phyloP scores from a whole-genome alignment of 352 stramenopile genomes.

The Pythium sukuiense region DNA sequence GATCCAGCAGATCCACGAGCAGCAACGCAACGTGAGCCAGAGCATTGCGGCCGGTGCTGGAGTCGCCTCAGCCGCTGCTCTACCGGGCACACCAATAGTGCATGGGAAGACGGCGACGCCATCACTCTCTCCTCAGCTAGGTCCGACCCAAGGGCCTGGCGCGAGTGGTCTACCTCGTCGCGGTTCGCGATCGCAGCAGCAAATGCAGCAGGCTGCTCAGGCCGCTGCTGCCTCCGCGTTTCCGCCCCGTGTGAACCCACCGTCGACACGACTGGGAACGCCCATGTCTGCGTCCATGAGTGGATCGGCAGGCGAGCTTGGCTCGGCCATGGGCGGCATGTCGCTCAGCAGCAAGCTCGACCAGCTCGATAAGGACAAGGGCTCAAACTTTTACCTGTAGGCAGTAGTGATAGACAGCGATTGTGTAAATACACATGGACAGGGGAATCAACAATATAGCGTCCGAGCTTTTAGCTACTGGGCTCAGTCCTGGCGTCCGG shows the following conservation, averaged over 20 bases:
- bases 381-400: conserved; percentile 28
- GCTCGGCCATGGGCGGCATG: conserved; percentile 21
- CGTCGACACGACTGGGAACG: conserved; percentile 9
- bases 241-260: conserved; percentile 14
- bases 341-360: conserved; percentile 72
- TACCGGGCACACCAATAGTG: background rate
- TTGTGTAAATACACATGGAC: background rate
- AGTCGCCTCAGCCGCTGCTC: background rate
- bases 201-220: conserved; percentile 8
- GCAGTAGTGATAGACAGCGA: background rate
- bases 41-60: background rate
- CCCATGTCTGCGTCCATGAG: conserved; percentile 12
- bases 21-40: conserved; percentile 9
- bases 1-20: conserved; percentile 12
- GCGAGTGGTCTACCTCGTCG: background rate
- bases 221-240: conserved; percentile 2
- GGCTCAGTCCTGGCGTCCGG: conserved; percentile 9
- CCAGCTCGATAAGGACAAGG: conserved; percentile 70
- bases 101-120: conserved; percentile 6
- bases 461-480: background rate
- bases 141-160: background rate
- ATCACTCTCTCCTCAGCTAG: background rate
- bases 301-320: conserved; percentile 8
- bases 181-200: conserved; percentile 16
- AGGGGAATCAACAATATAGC: background rate